Conservation (phyloP, 306 rosid genomes). For the Comarum palustre region DNA sequence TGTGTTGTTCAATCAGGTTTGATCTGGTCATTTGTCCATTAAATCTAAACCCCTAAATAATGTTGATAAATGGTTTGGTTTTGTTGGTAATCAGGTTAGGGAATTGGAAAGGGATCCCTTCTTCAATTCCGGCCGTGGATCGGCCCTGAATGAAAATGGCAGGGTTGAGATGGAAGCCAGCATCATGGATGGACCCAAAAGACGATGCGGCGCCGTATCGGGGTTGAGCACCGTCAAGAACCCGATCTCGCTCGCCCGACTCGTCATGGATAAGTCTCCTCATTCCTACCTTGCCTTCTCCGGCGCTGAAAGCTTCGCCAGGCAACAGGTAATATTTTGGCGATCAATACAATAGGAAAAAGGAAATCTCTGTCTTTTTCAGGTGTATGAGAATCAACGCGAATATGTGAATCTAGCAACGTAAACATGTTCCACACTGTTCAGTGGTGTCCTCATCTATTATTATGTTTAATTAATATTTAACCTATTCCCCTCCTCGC, state of each 20-base stretch:
- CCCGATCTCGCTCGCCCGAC: constrained; percentile 86
- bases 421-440: neutral
- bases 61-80: neutral
- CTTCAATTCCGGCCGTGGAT: constrained; percentile 93
- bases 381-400: neutral
- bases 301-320: constrained; percentile 86
- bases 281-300: constrained; percentile 88
- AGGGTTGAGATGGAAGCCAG: constrained; percentile 96
- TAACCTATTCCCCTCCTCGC: neutral
- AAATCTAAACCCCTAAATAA: neutral
- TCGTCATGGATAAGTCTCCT: constrained; percentile 93
- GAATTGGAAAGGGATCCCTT: constrained; percentile 78
- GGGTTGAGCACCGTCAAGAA: constrained; percentile 77
- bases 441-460: neutral
- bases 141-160: constrained; percentile 76
- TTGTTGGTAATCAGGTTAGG: constrained; percentile 47
- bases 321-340: constrained; percentile 48
- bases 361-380: neutral
- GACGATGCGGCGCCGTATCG: constrained; percentile 93
- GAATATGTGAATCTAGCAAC: neutral
- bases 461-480: neutral
- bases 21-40: neutral
- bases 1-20: too few relatives aligned
- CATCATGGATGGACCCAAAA: constrained; percentile 81
- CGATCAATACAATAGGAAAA: neutral